phyloP scores from a whole-genome alignment of 108 stramenopile genomes.

The Nitzschia sp. region DNA sequence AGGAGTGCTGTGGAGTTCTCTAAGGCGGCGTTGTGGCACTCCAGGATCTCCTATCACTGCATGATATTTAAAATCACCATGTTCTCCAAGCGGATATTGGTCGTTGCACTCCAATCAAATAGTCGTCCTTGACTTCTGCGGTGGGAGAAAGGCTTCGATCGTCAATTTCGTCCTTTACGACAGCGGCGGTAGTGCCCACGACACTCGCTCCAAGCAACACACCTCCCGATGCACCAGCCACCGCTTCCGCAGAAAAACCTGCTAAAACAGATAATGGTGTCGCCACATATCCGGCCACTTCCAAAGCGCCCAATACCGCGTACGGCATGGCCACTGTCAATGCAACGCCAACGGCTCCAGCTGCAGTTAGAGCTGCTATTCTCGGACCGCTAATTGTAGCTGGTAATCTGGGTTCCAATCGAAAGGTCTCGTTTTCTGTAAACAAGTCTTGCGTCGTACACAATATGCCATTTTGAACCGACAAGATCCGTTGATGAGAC shows the following conservation, averaged over 20 bases:
- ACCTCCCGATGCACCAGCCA: constrained; percentile 17
- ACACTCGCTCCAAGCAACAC: constrained; percentile 27
- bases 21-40: too few relatives aligned
- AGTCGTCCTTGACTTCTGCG: constrained; percentile 3
- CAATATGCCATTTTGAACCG: constrained; percentile 10
- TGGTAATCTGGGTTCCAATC: constrained; percentile 29
- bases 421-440: constrained; percentile 14
- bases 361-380: constrained; percentile 20
- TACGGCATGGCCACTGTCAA: constrained; percentile 34
- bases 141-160: neutral
- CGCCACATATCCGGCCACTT: constrained; percentile 22
- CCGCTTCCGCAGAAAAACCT: constrained; percentile 15
- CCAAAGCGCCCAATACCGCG: constrained; percentile 29
- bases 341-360: constrained; percentile 20
- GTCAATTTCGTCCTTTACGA: constrained; percentile 1
- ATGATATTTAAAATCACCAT: too few relatives aligned
- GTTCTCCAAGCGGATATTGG: constrained; percentile 33
- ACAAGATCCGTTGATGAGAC: constrained; percentile 18
- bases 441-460: constrained; percentile 19
- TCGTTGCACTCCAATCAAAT: constrained; percentile 2
- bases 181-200: constrained; percentile 16
- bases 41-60: too few relatives aligned
- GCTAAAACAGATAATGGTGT: constrained; percentile 21
- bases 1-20: too few relatives aligned
- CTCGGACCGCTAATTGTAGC: constrained; percentile 18